Evolutionary conservation across 2,329 filamentous ascomycete genomes (phyloP).

Genomic region (Didymella pomorum): DNA sequence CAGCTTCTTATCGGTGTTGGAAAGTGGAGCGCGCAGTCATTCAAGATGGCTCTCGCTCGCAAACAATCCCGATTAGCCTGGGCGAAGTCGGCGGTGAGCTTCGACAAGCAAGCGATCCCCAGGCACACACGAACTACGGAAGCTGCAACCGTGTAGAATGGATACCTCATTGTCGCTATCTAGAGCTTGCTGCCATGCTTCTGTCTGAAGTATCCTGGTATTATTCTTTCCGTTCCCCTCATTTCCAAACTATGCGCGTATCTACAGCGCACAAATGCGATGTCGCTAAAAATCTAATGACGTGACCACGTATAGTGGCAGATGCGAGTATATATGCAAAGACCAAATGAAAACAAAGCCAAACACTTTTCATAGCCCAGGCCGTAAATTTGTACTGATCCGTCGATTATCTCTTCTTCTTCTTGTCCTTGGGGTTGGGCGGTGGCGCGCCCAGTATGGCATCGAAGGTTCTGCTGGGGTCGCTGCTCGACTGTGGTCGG

Average conservation of each 20-base stretch:
- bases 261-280: constrained; percentile 7
- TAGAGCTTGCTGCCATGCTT: constrained; percentile 1
- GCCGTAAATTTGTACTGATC: constrained; percentile 3
- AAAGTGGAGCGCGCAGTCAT: not conserved
- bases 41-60: not conserved
- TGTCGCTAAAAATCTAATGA: constrained; percentile 18
- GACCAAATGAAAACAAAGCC: not conserved
- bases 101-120: constrained; percentile 7
- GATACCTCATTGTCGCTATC: constrained; percentile 3
- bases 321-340: constrained; percentile 5
- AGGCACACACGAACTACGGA: not conserved
- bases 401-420: constrained; percentile 37
- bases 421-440: constrained; percentile 39
- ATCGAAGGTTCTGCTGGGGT: constrained; percentile 59
- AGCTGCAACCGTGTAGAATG: not conserved
- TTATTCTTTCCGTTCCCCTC: constrained; percentile 9
- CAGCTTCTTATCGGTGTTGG: constrained; percentile 3
- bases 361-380: constrained; percentile 10
- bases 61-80: not conserved
- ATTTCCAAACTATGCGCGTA: constrained; percentile 4
- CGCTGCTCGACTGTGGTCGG: constrained; percentile 44
- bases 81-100: constrained; percentile 19
- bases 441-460: constrained; percentile 52
- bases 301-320: not conserved
- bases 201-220: constrained; percentile 10